These are phyloP conservation scores for Plectosphaerella sp. DNA, from an alignment of 2,329 filamentous ascomycete genomes.

Conservation along the genomic window DNA sequence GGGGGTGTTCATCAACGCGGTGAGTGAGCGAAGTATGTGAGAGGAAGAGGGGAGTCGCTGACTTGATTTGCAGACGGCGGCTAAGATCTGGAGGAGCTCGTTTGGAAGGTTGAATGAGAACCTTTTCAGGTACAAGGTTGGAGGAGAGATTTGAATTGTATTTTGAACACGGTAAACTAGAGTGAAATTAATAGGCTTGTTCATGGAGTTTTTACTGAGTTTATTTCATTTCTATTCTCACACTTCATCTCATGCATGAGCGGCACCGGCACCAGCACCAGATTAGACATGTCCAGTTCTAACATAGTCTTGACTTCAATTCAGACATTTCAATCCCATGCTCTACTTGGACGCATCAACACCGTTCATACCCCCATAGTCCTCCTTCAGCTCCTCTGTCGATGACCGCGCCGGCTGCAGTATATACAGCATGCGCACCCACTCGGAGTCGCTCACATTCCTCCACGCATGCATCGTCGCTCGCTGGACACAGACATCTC, in stretches of 20 bases:
- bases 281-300: no score
- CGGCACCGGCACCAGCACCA: no score
- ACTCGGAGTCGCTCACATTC: slow-evolving; percentile 36
- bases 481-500: slow-evolving; percentile 52
- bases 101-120: slow-evolving; percentile 41
- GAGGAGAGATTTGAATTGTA: slow-evolving; percentile 41
- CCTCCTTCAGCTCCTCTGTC: slow-evolving; percentile 21
- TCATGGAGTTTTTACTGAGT: no score
- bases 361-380: slow-evolving; percentile 23
- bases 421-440: slow-evolving; percentile 39
- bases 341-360: slow-evolving; percentile 15
- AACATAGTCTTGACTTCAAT: no score
- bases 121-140: slow-evolving; percentile 47
- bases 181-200: no score
- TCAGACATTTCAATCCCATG: background rate
- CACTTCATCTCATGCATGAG: no score
- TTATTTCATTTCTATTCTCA: no score
- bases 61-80: slow-evolving; percentile 22
- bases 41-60: slow-evolving; percentile 4
- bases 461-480: slow-evolving; percentile 51
- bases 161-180: no score
- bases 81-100: slow-evolving; percentile 44
- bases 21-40: background rate
- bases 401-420: slow-evolving; percentile 19
- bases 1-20: slow-evolving; percentile 14